Evolutionary conservation across 2,329 filamentous ascomycete genomes (phyloP).

Genomic region (Fusarium falciforme): DNA sequence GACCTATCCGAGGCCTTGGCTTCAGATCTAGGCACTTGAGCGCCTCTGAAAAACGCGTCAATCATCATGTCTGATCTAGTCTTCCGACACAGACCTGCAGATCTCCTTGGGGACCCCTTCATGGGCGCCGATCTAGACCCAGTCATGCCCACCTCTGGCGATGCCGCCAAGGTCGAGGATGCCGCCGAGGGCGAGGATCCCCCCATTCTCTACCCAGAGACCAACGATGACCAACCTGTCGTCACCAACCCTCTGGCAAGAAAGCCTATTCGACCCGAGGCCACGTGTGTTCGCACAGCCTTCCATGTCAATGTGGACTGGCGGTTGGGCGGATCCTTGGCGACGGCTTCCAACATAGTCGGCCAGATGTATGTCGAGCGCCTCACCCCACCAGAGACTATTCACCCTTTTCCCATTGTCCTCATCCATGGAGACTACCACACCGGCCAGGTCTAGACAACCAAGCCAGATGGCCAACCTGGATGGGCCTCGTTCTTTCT

Average conservation of each 20-base stretch:
- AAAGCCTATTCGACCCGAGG: constrained; percentile 5
- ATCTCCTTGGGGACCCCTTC: neutral
- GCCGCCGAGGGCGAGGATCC: neutral
- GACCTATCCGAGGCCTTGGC: too few relatives aligned
- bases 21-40: neutral
- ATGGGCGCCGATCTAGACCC: neutral
- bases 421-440: constrained; percentile 53
- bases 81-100: neutral
- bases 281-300: constrained; percentile 27
- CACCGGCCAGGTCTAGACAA: constrained; percentile 54
- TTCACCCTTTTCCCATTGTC: constrained; percentile 43
- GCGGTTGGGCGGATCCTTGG: constrained; percentile 18
- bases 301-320: constrained; percentile 45
- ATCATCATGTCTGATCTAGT: neutral
- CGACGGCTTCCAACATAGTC: constrained; percentile 28
- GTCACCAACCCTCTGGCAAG: neutral
- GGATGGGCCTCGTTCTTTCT: constrained; percentile 61
- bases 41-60: neutral
- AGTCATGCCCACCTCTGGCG: neutral
- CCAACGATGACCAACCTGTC: neutral
- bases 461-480: constrained; percentile 58
- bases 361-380: constrained; percentile 53
- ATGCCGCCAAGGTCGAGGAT: too few relatives aligned
- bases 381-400: constrained; percentile 35
- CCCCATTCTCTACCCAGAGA: neutral